These are phyloP conservation scores for Paramecium sexaurelia DNA, from an alignment of 73 alveolate species.

Conservation along the genomic window DNA sequence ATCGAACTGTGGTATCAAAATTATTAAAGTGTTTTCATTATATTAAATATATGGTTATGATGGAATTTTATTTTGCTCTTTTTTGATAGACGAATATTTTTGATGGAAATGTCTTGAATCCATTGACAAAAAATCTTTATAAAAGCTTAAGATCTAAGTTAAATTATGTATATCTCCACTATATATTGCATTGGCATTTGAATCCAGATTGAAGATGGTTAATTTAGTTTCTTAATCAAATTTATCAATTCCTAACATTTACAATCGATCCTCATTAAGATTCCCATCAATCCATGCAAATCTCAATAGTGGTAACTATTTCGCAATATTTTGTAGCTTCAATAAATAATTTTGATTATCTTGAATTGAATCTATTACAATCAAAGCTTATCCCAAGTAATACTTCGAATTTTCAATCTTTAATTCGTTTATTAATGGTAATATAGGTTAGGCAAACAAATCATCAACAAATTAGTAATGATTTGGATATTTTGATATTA, in stretches of 20 bases:
- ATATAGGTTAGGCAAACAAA: background rate
- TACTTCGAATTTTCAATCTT: background rate
- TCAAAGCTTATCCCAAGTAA: background rate
- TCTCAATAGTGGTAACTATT: background rate
- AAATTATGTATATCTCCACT: background rate
- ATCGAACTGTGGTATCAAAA: background rate
- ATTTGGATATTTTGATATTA: background rate
- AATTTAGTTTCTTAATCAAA: background rate
- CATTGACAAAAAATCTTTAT: background rate
- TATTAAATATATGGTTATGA: background rate
- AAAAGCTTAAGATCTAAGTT: background rate
- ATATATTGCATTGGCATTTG: background rate
- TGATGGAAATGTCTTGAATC: background rate
- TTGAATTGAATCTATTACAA: background rate
- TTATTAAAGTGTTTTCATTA: background rate
- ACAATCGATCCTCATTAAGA: conserved; percentile 31
- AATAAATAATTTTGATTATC: background rate
- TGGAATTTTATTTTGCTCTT: background rate
- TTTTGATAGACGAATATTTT: background rate
- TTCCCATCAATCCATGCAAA: conserved; percentile 46
- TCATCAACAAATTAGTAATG: background rate
- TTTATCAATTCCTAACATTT: conserved; percentile 51
- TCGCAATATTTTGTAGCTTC: background rate
- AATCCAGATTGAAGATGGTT: background rate
- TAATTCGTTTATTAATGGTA: background rate